Conservation (phyloP, 345 rosid species). For the Eucalyptus caleyi region DNA sequence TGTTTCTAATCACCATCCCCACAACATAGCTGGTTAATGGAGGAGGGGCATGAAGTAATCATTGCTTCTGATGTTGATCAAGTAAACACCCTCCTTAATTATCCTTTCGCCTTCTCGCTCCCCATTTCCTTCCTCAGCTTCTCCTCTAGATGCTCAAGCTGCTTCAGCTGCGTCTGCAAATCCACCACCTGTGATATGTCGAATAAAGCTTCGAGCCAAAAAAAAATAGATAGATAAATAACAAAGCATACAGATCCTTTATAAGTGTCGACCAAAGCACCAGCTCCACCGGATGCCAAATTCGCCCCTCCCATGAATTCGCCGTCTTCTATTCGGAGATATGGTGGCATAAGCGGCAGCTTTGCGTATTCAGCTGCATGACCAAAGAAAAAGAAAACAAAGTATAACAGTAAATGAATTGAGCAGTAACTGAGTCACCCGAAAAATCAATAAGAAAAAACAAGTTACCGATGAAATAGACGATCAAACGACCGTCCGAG, state of each 20-base stretch:
- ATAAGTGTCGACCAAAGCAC: constrained; percentile 24
- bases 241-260: constrained; percentile 6
- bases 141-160: background rate
- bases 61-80: background rate
- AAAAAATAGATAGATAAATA: background rate
- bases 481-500: background rate
- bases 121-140: background rate
- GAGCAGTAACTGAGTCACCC: too few species aligned
- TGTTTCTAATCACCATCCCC: background rate
- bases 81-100: background rate
- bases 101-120: background rate
- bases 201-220: background rate
- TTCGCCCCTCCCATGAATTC: constrained; percentile 13
- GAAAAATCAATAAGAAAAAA: background rate
- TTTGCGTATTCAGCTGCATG: constrained; percentile 24
- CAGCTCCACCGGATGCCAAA: constrained; percentile 44
- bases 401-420: background rate
- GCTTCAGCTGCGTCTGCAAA: constrained; percentile 1
- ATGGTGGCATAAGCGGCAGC: constrained; percentile 34
- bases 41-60: background rate
- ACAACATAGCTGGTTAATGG: background rate
- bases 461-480: background rate
- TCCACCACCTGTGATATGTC: background rate
- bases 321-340: constrained; percentile 17
- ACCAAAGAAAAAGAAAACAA: background rate